These are phyloP conservation scores for Tylopilus plumbeoviolaceoides DNA, from an alignment of 768 basidiomycete species.

Conservation along the genomic window DNA sequence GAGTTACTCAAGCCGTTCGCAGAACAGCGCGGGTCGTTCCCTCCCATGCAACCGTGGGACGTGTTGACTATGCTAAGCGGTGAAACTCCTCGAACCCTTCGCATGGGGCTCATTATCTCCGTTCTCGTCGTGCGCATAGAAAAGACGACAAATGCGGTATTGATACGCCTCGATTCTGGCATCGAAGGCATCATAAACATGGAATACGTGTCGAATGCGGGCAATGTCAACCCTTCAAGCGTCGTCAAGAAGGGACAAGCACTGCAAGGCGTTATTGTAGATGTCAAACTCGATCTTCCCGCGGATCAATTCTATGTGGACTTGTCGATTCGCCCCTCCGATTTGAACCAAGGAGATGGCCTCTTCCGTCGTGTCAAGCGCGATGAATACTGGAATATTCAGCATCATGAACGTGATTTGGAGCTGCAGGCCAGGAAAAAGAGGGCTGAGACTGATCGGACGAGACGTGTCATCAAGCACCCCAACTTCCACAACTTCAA, in stretches of 20 bases:
- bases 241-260: constrained; percentile 76
- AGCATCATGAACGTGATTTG: constrained; percentile 60
- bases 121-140: constrained; percentile 58
- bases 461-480: constrained; percentile 89
- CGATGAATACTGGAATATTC: constrained; percentile 63
- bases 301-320: constrained; percentile 65
- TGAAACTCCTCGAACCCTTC: constrained; percentile 77
- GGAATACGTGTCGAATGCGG: constrained; percentile 53
- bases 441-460: constrained; percentile 73
- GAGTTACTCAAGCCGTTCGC: constrained; percentile 80
- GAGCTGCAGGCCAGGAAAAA: constrained; percentile 81
- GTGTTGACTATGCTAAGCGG: constrained; percentile 94
- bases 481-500: constrained; percentile 98
- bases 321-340: constrained; percentile 64
- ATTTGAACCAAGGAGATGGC: constrained; percentile 60
- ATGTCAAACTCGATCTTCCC: constrained; percentile 58
- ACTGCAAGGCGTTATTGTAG: constrained; percentile 73
- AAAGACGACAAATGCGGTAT: constrained; percentile 40
- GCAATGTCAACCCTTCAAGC: constrained; percentile 37
- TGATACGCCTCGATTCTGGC: constrained; percentile 87
- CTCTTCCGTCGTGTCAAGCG: constrained; percentile 54
- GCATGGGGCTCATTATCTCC: constrained; percentile 77
- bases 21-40: constrained; percentile 68
- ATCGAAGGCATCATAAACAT: constrained; percentile 76
- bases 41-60: constrained; percentile 65